Base-by-base conservation (phyloP, 345 rosid genomes). In the Limnanthes douglasii region DNA sequence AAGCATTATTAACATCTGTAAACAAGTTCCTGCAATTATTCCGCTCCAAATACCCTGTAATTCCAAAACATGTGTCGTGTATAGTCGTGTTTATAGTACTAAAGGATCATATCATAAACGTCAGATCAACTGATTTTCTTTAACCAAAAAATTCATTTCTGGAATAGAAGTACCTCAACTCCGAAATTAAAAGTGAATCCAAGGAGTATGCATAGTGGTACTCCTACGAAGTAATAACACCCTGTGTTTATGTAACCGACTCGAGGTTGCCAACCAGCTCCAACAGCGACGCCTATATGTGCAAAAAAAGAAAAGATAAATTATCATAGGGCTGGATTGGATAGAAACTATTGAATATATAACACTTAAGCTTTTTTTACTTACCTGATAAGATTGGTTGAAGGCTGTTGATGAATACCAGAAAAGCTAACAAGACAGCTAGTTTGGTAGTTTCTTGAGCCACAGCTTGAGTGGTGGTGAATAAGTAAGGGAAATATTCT, bases 11-110 rank as follows among this genome's bases (percentile, higher is more conserved):
- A 75, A 4, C 33, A 93, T 86, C 42, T 86, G 97, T 50, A 86
- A 49, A 28, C 51, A 50, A 18, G 82, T 71, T 30, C 97, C 97
- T 34, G 75, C 93, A 5, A 78, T 73, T 94, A 82, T 78, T n/a
- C 97, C 97, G 15, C 82, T 71, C 97, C 97, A 86, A 34, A 86
- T 69, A 29, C 97, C 97, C 97, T 86, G 69, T 56, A 61, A 29
- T 1, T 25, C 5, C 2, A 45, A 13, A 0, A 37, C 11, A 41
- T 21, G 4, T 18, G 3, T 46, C n/a, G n/a, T n/a, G n/a, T n/a
- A n/a, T n/a, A n/a, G n/a, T n/a, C n/a, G n/a, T n/a, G n/a, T n/a
- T n/a, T n/a, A n/a, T 20, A 25, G 19, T 10, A 37, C 39, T 27
- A 43, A 29, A 23, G n/a, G 0, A 0, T 0, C 9, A 20, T 3